A percentile compares a stretch with the other conserved stretches of the same genome.
phyloP scores from a whole-genome alignment of 2,329 filamentous ascomycete species.

The Verticillium nubilum region DNA sequence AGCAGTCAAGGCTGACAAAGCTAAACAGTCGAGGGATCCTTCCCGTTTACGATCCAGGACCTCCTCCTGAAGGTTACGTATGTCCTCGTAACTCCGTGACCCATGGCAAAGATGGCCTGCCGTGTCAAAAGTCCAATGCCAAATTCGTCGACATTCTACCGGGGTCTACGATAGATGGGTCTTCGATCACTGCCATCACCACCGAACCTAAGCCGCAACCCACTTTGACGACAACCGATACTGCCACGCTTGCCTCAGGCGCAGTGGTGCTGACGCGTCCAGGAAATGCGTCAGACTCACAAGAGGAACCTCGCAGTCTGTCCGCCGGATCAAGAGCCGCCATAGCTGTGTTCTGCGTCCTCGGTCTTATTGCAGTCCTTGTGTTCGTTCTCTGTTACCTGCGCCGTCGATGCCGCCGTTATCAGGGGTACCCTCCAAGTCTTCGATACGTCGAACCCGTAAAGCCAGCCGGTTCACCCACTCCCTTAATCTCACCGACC shows the following conservation, averaged over 20 bases:
- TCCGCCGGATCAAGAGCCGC: constrained; percentile 36
- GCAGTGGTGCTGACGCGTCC: background rate
- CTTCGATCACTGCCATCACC: background rate
- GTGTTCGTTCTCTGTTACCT: constrained; percentile 31
- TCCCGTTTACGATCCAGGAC: constrained; percentile 27
- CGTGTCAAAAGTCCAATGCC: constrained; percentile 3
- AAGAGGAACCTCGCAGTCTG: constrained; percentile 15
- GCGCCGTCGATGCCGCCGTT: constrained; percentile 20
- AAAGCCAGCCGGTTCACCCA: constrained; percentile 27
- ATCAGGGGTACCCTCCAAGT: constrained; percentile 6
- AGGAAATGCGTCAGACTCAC: background rate
- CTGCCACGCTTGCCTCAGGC: background rate
- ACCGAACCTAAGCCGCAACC: constrained; percentile 1
- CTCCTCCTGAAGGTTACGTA: constrained; percentile 21
- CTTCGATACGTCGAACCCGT: constrained; percentile 8
- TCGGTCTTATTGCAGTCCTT: constrained; percentile 31
- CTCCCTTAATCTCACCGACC: constrained; percentile 35
- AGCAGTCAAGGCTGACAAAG: background rate
- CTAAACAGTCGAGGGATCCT: constrained; percentile 21
- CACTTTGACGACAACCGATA: background rate
- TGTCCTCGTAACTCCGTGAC: constrained; percentile 16
- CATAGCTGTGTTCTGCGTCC: constrained; percentile 34
- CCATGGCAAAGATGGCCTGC: background rate
- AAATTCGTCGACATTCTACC: background rate
- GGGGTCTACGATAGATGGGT: background rate